These are phyloP conservation scores for Drosera spatulata DNA, from an alignment of 179 eudicot species.

Conservation along the genomic window DNA sequence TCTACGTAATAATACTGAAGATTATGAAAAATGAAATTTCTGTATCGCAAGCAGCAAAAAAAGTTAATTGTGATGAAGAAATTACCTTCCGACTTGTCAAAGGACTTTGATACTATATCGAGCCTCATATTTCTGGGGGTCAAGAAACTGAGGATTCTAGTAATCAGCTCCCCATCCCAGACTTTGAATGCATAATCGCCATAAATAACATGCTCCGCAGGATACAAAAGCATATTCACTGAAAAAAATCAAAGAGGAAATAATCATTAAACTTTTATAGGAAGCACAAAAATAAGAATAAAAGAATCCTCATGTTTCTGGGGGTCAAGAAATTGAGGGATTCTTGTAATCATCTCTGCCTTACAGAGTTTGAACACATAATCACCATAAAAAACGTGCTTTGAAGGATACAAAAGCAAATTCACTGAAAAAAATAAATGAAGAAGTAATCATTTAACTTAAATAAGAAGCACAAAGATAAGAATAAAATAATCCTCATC, in stretches of 20 bases:
- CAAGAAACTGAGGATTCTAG: too few relatives aligned
- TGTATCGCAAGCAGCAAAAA: not conserved
- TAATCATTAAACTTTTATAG: too few relatives aligned
- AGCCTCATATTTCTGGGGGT: slow-evolving; percentile 80
- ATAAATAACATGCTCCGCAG: too few relatives aligned
- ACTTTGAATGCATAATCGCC: too few relatives aligned
- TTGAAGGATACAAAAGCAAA: slow-evolving; percentile 77
- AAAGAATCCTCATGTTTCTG: too few relatives aligned
- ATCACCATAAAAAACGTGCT: slow-evolving; percentile 72
- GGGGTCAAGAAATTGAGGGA: slow-evolving; percentile 45
- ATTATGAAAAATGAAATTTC: too few relatives aligned
- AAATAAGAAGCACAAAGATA: slow-evolving; percentile 1
- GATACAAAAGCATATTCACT: too few relatives aligned
- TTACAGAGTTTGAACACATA: slow-evolving; percentile 85
- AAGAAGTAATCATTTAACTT: not conserved
- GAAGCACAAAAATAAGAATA: too few relatives aligned
- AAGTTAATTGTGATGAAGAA: not conserved
- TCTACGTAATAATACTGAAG: too few relatives aligned
- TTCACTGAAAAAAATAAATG: slow-evolving; percentile 34
- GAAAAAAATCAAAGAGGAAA: too few relatives aligned
- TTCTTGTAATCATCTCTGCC: slow-evolving; percentile 36
- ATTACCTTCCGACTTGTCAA: slow-evolving; percentile 51
- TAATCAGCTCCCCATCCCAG: too few relatives aligned
- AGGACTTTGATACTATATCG: slow-evolving; percentile 59
- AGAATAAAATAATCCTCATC: too few relatives aligned